These are phyloP conservation scores for Neonectria coccinea DNA, from an alignment of 2,329 filamentous ascomycete genomes.

Conservation along the genomic window DNA sequence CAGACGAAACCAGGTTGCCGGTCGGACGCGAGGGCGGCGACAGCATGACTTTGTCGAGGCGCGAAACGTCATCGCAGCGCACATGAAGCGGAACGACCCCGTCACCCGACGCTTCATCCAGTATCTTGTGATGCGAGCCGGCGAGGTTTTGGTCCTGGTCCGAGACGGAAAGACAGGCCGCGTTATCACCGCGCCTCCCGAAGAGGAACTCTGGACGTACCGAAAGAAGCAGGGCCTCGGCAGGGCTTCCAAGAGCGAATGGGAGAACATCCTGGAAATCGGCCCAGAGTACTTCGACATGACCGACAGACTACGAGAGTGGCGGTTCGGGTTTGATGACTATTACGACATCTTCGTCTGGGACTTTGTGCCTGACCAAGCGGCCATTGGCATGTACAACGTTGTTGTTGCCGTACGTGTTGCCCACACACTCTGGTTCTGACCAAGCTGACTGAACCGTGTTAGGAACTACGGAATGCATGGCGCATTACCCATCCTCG, in stretches of 20 bases:
- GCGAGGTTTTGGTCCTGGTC: conserved; percentile 45
- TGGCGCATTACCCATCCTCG: conserved; percentile 40
- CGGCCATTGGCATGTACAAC: conserved; percentile 36
- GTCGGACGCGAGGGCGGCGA: conserved; percentile 37
- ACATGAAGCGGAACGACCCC: conserved; percentile 47
- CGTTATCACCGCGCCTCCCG: conserved; percentile 44
- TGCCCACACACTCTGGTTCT: too few relatives aligned
- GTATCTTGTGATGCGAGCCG: conserved; percentile 44
- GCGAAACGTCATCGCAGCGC: conserved; percentile 45
- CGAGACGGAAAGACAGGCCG: conserved; percentile 47
- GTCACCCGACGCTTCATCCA: conserved; percentile 46
- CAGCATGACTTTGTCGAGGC: conserved; percentile 44
- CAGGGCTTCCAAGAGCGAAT: conserved; percentile 45
- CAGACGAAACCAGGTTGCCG: conserved; percentile 35
- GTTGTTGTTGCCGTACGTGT: conserved; percentile 30
- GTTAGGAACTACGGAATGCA: conserved; percentile 44
- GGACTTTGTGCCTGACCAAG: conserved; percentile 42
- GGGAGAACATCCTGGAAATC: conserved; percentile 38
- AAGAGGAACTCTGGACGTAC: conserved; percentile 45
- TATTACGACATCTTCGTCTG: conserved; percentile 48
- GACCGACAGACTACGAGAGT: conserved; percentile 41
- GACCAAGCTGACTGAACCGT: not conserved
- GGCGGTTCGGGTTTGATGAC: conserved; percentile 45
- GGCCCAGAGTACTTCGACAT: conserved; percentile 43
- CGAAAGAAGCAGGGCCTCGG: conserved; percentile 42